phyloP scores from a whole-genome alignment of 495 filamentous ascomycete genomes.

The Halenospora varia region DNA sequence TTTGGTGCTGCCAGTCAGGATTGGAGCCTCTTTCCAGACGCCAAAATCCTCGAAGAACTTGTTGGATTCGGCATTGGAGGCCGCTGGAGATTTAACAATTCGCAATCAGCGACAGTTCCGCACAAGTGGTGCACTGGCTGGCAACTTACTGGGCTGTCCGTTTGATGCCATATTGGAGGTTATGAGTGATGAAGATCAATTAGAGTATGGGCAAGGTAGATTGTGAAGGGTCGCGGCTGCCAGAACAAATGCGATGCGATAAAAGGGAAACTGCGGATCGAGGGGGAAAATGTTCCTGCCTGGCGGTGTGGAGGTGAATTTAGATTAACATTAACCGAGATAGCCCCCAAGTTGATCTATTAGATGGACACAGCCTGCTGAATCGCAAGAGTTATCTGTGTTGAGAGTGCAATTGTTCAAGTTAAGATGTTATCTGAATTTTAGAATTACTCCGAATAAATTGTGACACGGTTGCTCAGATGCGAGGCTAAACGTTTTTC shows the following conservation, averaged over 20 bases:
- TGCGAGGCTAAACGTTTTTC: too few species aligned
- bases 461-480: background rate
- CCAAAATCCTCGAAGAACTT: conserved; percentile 47
- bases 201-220: background rate
- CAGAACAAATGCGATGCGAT: background rate
- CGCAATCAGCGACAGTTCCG: background rate
- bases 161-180: background rate
- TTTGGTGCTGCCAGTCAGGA: conserved; percentile 58
- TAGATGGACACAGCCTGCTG: background rate
- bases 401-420: too few species aligned
- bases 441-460: too few species aligned
- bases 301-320: background rate
- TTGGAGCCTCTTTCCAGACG: conserved; percentile 62
- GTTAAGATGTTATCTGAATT: too few species aligned
- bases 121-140: background rate
- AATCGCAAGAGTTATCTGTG: background rate
- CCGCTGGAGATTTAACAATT: background rate
- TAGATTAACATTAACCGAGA: background rate
- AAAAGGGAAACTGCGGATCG: background rate
- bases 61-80: conserved; percentile 8
- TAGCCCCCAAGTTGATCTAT: background rate
- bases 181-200: background rate
- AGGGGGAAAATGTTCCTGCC: background rate
- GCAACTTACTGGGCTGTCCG: too few species aligned
- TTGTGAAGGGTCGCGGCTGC: background rate